Conservation (phyloP, 73 alveolate genomes). For the Paramecium pentaurelia region DNA sequence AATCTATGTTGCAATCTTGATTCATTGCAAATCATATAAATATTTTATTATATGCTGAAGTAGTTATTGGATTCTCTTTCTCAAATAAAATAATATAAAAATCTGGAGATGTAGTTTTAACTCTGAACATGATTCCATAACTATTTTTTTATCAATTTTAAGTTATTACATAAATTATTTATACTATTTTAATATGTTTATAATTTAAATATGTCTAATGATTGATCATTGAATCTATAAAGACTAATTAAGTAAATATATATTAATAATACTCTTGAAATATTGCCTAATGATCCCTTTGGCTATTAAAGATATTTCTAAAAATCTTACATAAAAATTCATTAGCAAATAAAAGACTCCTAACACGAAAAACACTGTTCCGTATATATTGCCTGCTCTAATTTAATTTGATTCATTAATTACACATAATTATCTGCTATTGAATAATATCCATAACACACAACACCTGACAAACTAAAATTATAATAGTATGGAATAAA, state of each 20-base stretch:
- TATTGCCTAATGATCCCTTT: slow-evolving; percentile 17
- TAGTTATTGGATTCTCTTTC: slow-evolving; percentile 60
- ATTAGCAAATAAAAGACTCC: slow-evolving; percentile 6
- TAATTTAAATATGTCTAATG: neutral
- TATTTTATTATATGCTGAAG: slow-evolving; percentile 53
- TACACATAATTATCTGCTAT: neutral
- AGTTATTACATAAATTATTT: slow-evolving; percentile 82
- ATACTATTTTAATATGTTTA: neutral
- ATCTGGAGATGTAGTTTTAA: slow-evolving; percentile 57
- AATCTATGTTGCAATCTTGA: slow-evolving; percentile 66
- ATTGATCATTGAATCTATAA: neutral
- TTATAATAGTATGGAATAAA: neutral
- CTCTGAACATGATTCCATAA: slow-evolving; percentile 64
- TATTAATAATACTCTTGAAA: slow-evolving; percentile 26
- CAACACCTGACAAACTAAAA: neutral
- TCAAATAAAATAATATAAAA: slow-evolving; percentile 28
- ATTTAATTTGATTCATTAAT: neutral
- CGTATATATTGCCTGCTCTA: slow-evolving; percentile 21
- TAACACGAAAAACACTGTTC: neutral
- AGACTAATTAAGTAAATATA: neutral
- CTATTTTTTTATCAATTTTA: slow-evolving; percentile 58
- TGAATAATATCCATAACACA: slow-evolving; percentile 9
- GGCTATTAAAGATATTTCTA: neutral
- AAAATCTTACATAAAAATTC: neutral
- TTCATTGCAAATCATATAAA: slow-evolving; percentile 56